These are phyloP conservation scores for Bipolaris oryzae DNA, from an alignment of 2,329 filamentous ascomycete species.

Conservation along the genomic window DNA sequence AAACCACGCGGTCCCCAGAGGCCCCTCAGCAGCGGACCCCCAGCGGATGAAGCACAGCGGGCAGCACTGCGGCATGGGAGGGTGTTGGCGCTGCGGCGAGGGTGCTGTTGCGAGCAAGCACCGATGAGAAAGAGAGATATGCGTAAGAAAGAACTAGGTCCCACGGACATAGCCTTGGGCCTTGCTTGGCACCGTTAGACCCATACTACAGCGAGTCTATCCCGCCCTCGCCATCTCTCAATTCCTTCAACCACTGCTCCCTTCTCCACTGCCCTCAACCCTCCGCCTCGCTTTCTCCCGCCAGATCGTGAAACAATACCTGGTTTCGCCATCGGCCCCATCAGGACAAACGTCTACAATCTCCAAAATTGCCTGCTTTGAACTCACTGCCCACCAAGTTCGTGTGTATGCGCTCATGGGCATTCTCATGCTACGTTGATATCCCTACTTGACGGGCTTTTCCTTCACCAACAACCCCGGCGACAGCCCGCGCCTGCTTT, in stretches of 20 bases:
- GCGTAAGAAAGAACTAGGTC: constrained; percentile 33
- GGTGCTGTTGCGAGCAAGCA: constrained; percentile 18
- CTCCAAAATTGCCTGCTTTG: constrained; percentile 21
- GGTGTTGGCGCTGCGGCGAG: constrained; percentile 14
- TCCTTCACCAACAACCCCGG: constrained; percentile 35
- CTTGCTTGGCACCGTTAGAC: constrained; percentile 27
- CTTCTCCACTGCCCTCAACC: constrained; percentile 24
- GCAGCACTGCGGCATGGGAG: constrained; percentile 18
- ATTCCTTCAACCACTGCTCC: constrained; percentile 34
- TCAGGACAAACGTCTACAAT: constrained; percentile 13
- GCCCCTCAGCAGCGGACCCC: constrained; percentile 8
- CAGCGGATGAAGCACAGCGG: neutral
- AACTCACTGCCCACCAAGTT: constrained; percentile 27
- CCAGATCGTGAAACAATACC: constrained; percentile 11
- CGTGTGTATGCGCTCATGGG: constrained; percentile 43
- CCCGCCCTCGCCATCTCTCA: constrained; percentile 28
- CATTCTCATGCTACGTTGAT: constrained; percentile 47
- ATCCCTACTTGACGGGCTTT: constrained; percentile 38
- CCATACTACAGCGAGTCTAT: constrained; percentile 25
- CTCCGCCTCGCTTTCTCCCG: constrained; percentile 23
- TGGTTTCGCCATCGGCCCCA: constrained; percentile 28
- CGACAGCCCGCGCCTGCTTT: constrained; percentile 31
- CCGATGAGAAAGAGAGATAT: constrained; percentile 30
- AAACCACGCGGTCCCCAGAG: constrained; percentile 3
- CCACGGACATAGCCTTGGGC: constrained; percentile 27